Base-by-base conservation (phyloP, 2,329 filamentous ascomycete genomes). In the Davidsoniella neocaledoniae region DNA sequence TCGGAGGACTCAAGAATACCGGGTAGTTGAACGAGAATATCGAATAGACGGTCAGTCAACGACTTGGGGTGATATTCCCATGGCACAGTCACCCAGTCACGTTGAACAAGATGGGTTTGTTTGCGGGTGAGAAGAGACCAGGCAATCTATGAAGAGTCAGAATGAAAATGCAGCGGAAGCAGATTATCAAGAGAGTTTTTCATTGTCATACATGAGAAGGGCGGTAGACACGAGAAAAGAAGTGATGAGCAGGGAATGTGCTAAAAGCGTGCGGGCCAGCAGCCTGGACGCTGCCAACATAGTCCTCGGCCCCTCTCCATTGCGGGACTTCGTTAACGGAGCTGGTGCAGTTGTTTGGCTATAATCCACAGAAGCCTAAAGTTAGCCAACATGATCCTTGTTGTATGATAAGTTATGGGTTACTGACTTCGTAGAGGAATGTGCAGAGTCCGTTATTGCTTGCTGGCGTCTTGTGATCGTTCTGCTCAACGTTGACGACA, bases 211-310 rank as follows among this genome's bases (percentile, higher is more conserved):
- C 73, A 43, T 69, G 70, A 44, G 63, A 67, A 12, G 69, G 72
- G 21, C 74, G 68, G 55, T 72, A 77, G 4, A 77, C 65, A 9
- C 73, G 66, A 21, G 68, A 67, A 50, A 77, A 77, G 57, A 74
- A 76, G 56, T 77, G 73, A 52, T 77, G 74, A 9, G 69, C 64
- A 2, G 74, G 74, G 48, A 77, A 77, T 0, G 60, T 60, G 37
- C 63, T 63, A 53, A 74, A 77, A 40, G 62, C 59, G 2, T 61
- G 60, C 0, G 74, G 70, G 0, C 73, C 72, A 16, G 64, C 58
- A 21, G 62, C 63, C 43, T 63, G 63, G 46, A 74, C 59, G 8
- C 54, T 53, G 51, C 64, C 63, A 47, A 57, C 56, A 36, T 66
- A 60, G 14, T 62, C 57, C 1, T 63, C 56, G 2, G 63, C 57